Evolutionary conservation across 805 yeast genomes (phyloP).

Genomic region (Teunomyces lycoperdinae): DNA sequence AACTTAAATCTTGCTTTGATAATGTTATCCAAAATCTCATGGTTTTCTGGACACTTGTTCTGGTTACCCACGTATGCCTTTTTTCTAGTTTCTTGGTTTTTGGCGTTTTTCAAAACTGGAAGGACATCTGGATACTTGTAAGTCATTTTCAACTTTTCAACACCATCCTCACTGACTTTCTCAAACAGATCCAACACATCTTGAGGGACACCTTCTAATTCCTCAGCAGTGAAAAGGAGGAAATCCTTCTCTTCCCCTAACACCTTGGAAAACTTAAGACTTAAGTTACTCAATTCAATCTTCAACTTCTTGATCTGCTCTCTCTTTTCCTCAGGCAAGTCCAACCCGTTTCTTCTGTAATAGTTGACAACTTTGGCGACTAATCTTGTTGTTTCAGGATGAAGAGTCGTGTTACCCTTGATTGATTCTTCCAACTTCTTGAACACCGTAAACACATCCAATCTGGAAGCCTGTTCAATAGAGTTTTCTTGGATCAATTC

Average conservation of each 20-base stretch:
- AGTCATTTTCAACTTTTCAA: constrained; percentile 56
- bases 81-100: constrained; percentile 61
- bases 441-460: constrained; percentile 60
- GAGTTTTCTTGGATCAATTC: constrained; percentile 51
- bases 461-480: constrained; percentile 65
- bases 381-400: constrained; percentile 55
- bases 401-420: constrained; percentile 28
- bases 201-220: constrained; percentile 72
- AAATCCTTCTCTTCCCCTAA: constrained; percentile 68
- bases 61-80: constrained; percentile 65
- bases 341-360: constrained; percentile 69
- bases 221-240: constrained; percentile 57
- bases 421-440: constrained; percentile 45
- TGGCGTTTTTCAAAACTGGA: constrained; percentile 76
- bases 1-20: constrained; percentile 59
- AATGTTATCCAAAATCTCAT: constrained; percentile 56
- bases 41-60: constrained; percentile 64
- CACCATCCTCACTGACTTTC: constrained; percentile 40
- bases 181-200: constrained; percentile 60
- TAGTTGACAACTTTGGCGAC: constrained; percentile 55
- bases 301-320: constrained; percentile 56
- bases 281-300: constrained; percentile 55
- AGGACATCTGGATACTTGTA: constrained; percentile 78
- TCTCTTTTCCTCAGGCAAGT: constrained; percentile 52
- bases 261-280: constrained; percentile 59